Evolutionary conservation across 192 early-diverging fungal genomes (phyloP).

Genomic region (Spinellus fusiger): DNA sequence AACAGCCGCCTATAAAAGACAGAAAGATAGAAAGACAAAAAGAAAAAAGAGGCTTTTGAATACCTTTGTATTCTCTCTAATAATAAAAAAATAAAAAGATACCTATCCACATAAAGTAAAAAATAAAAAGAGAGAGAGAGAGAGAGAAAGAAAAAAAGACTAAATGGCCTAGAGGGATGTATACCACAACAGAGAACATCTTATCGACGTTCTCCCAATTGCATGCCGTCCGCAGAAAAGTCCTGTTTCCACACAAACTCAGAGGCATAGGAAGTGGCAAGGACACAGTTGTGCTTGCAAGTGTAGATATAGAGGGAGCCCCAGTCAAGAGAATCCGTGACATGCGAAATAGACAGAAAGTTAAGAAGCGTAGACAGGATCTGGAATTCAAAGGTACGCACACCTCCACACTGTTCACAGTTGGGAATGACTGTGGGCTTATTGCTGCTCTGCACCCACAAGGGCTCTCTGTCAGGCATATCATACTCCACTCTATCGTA

Average conservation of each 20-base stretch:
- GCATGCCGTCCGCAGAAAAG: constrained; percentile 79
- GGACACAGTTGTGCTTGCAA: constrained; percentile 76
- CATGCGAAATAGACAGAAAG: constrained; percentile 63
- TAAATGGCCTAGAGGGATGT: too few relatives aligned
- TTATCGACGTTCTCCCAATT: too few relatives aligned
- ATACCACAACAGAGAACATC: too few relatives aligned
- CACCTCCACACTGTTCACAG: constrained; percentile 68
- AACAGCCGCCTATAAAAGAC: too few relatives aligned
- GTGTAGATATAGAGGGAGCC: constrained; percentile 85
- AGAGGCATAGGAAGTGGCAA: constrained; percentile 48
- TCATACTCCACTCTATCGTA: constrained; percentile 60
- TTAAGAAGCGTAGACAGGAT: constrained; percentile 82
- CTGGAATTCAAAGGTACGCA: constrained; percentile 90
- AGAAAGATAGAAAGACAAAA: too few relatives aligned
- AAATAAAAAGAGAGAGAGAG: neutral
- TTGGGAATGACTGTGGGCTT: constrained; percentile 58
- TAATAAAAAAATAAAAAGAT: too few relatives aligned
- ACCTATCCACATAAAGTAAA: too few relatives aligned
- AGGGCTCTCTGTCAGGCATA: constrained; percentile 50
- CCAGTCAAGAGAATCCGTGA: constrained; percentile 78
- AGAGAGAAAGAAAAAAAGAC: neutral
- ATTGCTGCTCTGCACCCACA: constrained; percentile 73
- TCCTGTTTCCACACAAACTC: constrained; percentile 74
- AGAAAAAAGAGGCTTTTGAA: too few relatives aligned
- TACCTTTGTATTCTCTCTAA: too few relatives aligned